Evolutionary conservation across 2,329 filamentous ascomycete genomes (phyloP), one percentile per base, ranked within the genome.

Genomic region (Fusarium penzigii): DNA sequence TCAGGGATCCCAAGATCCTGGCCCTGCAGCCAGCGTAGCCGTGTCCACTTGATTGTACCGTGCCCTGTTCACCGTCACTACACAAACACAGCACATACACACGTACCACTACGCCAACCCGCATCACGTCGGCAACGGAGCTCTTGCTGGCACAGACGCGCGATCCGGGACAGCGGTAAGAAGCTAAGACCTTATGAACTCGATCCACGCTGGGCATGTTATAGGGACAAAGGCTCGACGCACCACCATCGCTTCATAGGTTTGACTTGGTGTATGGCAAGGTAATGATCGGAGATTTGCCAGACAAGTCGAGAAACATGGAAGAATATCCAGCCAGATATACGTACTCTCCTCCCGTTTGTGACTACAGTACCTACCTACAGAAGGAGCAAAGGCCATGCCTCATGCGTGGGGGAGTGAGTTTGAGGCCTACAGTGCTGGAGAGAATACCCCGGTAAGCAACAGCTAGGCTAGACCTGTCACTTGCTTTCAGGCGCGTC

Each of bases 131-230:
- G 52, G 52, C 57, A 49, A 46, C 46, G 52, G 51, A 59, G 52
- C 52, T 58, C 53, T 62, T 53, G 55, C 49, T 62, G 55, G 58
- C 53, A 62, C 58, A 63, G 52, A 49, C 56, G 62, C 53, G 48
- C 41, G 55, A 65, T 65, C 62, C 62, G 55, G 61, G 53, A 51
- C 58, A 58, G 46, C 55, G 62, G 62, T 65, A 52, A 55, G 58
- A 57, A 49, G 42, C 53, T 36, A 36, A 36, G 32, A 36, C 32
- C 13, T 36, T 11, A 44, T 20, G 39, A 42, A 12, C 47, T 48
- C 44, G 56, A 64, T 58, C 53, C 61, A 49, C 51, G 60, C 43
- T 49, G 40, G 42, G 50, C 43, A 55, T 61, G 62, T 63, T 58
- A 62, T 56, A 49, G 58, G 55, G 53, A 46, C 51, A 40, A 20